Base-by-base conservation (phyloP, 257 asterid species). In the Ajuga chamaepitys region DNA sequence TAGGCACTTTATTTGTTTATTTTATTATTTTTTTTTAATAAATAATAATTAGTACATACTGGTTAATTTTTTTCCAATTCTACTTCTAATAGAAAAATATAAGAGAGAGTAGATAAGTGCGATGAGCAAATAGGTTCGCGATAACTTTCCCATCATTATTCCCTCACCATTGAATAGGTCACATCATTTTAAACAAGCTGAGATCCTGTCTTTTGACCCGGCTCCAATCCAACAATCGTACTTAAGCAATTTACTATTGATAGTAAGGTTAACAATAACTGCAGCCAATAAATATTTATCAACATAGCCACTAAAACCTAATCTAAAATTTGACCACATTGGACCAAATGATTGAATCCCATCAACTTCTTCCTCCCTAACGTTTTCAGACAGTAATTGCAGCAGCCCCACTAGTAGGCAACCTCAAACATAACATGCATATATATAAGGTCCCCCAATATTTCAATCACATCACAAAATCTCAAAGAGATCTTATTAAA, bases 301-400 rank as follows among this genome's bases (percentile, higher is more conserved):
- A 30, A 32, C 72, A 18, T 4, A 68, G 62, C 62, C 58, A 68
- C 55, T 46, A 55, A 62, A 48, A 17, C 55, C 67, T 37, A 46
- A 13, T 32, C 64, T 47, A 7, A 64, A 9, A 13, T 64, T 56
- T 51, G 75, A 68, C 75, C 75, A 25, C 25, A 66, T 17, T 50
- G 20, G 22, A 40, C 37, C 34, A 51, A 24, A 73, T 34, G 37
- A 47, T 62, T 61, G 70, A 68, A 47, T 26, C 42, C 30, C n/a
- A 34, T 42, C 25, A 17, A 1, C 9, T 56, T 2, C 4, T 38
- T 45, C 32, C 37, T 44, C 6, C 9, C 63, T 47, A 44, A 71
- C 44, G 34, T 20, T 54, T 22, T 17, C 18, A 63, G 52, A 16
- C 53, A 64, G 56, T 60, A 44, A 41, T 66, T 63, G 16, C 69